phyloP scores from a whole-genome alignment of 371 early-diverging fungal genomes.

The Massospora cicadina region DNA sequence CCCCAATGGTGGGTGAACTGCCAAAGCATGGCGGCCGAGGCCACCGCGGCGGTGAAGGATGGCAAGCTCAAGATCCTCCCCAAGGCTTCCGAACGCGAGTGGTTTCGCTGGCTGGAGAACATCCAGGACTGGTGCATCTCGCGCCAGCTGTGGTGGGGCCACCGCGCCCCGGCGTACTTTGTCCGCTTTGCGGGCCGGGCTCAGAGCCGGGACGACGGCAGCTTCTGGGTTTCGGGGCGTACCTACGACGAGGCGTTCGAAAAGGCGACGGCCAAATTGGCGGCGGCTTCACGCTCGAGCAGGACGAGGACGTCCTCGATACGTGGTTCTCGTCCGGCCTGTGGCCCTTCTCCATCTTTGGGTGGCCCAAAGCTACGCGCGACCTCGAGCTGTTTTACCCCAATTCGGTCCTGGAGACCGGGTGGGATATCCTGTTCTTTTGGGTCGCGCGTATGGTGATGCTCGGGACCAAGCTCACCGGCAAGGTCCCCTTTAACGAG shows the following conservation, averaged over 20 bases:
- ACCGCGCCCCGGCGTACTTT: conserved; percentile 95
- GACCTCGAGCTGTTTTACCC: conserved; percentile 89
- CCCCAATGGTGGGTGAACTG: conserved; percentile 99
- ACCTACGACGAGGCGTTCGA: conserved; percentile 58
- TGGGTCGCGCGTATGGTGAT: conserved; percentile 99
- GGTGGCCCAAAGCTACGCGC: conserved; percentile 84
- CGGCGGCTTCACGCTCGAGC: conserved; percentile 42
- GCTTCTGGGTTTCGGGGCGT: conserved; percentile 81
- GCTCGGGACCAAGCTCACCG: conserved; percentile 91
- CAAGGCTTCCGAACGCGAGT: conserved; percentile 75
- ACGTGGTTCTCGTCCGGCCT: conserved; percentile 99
- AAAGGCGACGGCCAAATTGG: conserved; percentile 54
- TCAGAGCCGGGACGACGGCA: conserved; percentile 30
- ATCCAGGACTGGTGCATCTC: conserved; percentile 98
- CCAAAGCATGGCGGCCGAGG: conserved; percentile 74
- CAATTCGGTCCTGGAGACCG: conserved; percentile 90
- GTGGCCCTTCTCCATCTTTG: conserved; percentile 97
- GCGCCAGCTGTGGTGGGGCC: conserved; percentile 99
- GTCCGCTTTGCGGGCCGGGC: conserved; percentile 55
- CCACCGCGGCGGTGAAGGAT: conserved; percentile 69
- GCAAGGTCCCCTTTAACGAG: conserved; percentile 85
- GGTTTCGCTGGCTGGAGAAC: conserved; percentile 95
- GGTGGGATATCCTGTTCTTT: conserved; percentile 99
- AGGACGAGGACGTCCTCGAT: conserved; percentile 97
- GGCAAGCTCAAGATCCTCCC: conserved; percentile 85